Conservation (phyloP, 1,284 basidiomycete species). For the Trichosporon coremiiforme region DNA sequence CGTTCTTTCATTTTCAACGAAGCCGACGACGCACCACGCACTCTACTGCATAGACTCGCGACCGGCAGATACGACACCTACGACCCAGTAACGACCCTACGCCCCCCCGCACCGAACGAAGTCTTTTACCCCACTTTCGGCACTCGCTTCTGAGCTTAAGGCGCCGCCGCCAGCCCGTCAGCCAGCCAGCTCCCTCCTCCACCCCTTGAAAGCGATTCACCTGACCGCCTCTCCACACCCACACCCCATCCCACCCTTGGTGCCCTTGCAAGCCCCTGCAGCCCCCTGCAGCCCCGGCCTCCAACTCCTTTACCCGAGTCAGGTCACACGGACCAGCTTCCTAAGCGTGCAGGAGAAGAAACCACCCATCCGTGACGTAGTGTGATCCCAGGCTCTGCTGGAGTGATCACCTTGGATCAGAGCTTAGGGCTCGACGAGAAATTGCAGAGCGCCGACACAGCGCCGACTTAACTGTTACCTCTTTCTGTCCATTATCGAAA, state of each 20-base stretch:
- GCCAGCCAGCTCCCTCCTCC: not conserved
- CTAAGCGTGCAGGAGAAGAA: not conserved
- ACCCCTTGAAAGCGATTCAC: conserved; percentile 9
- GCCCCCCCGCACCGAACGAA: not conserved
- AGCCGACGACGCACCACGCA: not conserved
- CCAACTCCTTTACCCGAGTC: not conserved
- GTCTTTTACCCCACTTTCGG: conserved; percentile 15
- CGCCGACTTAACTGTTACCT: not conserved
- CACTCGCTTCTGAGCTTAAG: conserved; percentile 17
- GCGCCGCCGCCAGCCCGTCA: conserved; percentile 1
- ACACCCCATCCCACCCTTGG: not conserved
- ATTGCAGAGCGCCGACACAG: not conserved
- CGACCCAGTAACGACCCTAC: not conserved
- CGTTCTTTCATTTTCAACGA: not conserved
- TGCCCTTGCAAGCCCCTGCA: not conserved
- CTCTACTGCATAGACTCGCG: not conserved
- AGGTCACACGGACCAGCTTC: conserved; percentile 6
- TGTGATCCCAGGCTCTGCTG: not conserved
- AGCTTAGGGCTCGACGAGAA: not conserved
- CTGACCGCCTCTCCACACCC: conserved; percentile 2
- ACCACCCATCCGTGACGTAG: not conserved
- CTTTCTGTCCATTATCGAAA: not conserved
- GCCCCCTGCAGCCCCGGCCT: not conserved
- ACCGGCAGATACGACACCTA: not conserved
- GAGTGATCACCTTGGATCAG: not conserved